phyloP scores from a whole-genome alignment of 805 yeast species.

The Ogataea henricii region DNA sequence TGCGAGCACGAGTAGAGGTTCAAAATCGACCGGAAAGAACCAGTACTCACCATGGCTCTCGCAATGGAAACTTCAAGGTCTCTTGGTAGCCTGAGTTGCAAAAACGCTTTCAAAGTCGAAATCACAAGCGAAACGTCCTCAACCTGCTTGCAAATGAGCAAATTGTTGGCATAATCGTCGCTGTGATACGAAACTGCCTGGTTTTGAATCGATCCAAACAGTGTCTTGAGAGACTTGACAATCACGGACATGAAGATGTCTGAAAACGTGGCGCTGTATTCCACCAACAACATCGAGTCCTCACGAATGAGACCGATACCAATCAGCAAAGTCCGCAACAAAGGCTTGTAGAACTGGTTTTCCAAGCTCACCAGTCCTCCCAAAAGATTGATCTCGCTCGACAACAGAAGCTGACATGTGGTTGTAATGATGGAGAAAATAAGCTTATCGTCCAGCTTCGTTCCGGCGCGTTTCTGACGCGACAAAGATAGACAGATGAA shows the following conservation, averaged over 20 bases:
- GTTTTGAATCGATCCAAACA: slow-evolving; percentile 60
- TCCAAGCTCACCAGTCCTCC: slow-evolving; percentile 42
- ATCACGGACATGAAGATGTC: slow-evolving; percentile 64
- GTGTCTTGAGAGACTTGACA: slow-evolving; percentile 62
- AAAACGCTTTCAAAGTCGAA: slow-evolving; percentile 62
- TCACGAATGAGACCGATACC: slow-evolving; percentile 46
- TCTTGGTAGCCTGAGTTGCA: slow-evolving; percentile 48
- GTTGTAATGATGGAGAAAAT: slow-evolving; percentile 45
- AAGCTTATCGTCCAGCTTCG: slow-evolving; percentile 35
- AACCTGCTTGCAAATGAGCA: slow-evolving; percentile 48
- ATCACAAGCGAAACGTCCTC: slow-evolving; percentile 68
- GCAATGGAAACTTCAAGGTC: slow-evolving; percentile 54
- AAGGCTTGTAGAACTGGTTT: slow-evolving; percentile 51
- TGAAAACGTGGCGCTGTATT: slow-evolving; percentile 52
- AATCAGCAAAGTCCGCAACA: slow-evolving; percentile 59
- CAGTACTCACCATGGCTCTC: slow-evolving; percentile 53
- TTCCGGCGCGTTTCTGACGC: slow-evolving; percentile 22
- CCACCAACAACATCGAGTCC: slow-evolving; percentile 42
- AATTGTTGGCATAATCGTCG: slow-evolving; percentile 36
- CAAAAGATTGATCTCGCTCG: slow-evolving; percentile 51
- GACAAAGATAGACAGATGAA: slow-evolving; percentile 48
- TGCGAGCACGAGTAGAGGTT: slow-evolving; percentile 71
- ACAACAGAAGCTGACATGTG: slow-evolving; percentile 46
- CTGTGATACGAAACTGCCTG: slow-evolving; percentile 48
- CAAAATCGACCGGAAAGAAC: slow-evolving; percentile 61